phyloP scores from a whole-genome alignment of 306 rosid species.

The Vigna reflexopilosa region DNA sequence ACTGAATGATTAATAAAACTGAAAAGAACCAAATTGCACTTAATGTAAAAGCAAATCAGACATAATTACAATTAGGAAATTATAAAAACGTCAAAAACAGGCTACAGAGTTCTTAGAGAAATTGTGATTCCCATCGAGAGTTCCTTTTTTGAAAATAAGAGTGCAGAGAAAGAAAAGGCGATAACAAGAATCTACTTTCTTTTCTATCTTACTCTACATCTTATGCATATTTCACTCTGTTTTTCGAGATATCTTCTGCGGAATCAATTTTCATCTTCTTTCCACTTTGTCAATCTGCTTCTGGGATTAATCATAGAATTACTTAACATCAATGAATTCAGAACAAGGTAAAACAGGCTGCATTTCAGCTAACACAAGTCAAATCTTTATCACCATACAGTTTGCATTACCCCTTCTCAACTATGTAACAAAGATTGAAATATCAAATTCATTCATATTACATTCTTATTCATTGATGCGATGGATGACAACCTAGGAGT shows the following conservation, averaged over 20 bases:
- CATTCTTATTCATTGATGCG: not conserved
- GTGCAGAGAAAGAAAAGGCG: too few species aligned
- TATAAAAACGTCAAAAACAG: not conserved
- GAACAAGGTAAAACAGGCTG: not conserved
- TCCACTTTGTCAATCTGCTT: too few species aligned
- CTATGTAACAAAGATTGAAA: not conserved
- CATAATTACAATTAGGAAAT: not conserved
- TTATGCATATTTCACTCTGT: too few species aligned
- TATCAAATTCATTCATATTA: not conserved
- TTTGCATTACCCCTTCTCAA: too few species aligned
- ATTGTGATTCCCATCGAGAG: not conserved
- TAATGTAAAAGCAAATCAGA: not conserved
- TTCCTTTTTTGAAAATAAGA: not conserved
- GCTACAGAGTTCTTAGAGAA: not conserved
- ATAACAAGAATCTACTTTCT: not conserved
- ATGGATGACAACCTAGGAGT: not conserved
- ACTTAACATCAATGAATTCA: not conserved
- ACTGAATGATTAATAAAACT: not conserved
- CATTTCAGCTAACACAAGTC: conserved; percentile 11
- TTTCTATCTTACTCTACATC: conserved; percentile 30
- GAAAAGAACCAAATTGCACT: not conserved
- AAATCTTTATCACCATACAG: not conserved
- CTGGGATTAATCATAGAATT: not conserved
- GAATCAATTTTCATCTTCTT: too few species aligned
- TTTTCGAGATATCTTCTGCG: too few species aligned